Percentiles rank a stretch among this genome's conserved stretches.
Conservation (phyloP, 1,139 yeast species). For the Geotrichum macrosporum region DNA sequence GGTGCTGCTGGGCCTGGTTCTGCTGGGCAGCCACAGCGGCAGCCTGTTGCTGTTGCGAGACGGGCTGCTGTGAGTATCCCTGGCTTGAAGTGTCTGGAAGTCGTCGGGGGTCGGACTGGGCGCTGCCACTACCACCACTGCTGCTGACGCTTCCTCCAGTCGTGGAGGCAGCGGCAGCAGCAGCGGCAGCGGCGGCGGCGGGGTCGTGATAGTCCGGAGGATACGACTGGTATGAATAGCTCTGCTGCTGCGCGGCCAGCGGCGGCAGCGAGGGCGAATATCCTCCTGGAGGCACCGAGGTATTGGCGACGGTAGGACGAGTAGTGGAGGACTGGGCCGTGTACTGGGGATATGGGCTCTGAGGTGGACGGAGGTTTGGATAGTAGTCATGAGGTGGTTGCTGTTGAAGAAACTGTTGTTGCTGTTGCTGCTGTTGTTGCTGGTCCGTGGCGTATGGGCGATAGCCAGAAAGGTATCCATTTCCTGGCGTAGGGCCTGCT, state of each 20-base stretch:
- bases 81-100: conserved; percentile 4
- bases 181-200: conserved; percentile 14
- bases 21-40: too few species aligned
- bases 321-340: neutral
- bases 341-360: conserved; percentile 3
- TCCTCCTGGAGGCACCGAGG: neutral
- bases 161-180: conserved; percentile 15
- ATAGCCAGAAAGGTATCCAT: conserved; percentile 25
- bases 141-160: neutral
- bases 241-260: conserved; percentile 8
- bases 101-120: conserved; percentile 12
- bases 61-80: neutral
- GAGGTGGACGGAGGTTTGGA: conserved; percentile 19
- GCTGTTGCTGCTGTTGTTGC: conserved; percentile 23
- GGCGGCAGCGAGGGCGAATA: conserved; percentile 25
- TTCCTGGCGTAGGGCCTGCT: neutral
- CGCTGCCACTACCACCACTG: too few species aligned
- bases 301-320: conserved; percentile 8
- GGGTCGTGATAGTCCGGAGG: neutral
- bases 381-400: conserved; percentile 21
- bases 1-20: neutral
- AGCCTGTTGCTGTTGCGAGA: conserved; percentile 1
- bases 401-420: conserved; percentile 23
- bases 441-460: conserved; percentile 19
- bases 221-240: conserved; percentile 22